Evolutionary conservation across 2,329 filamentous ascomycete genomes (phyloP).

Genomic region (Clonostachys chloroleuca): DNA sequence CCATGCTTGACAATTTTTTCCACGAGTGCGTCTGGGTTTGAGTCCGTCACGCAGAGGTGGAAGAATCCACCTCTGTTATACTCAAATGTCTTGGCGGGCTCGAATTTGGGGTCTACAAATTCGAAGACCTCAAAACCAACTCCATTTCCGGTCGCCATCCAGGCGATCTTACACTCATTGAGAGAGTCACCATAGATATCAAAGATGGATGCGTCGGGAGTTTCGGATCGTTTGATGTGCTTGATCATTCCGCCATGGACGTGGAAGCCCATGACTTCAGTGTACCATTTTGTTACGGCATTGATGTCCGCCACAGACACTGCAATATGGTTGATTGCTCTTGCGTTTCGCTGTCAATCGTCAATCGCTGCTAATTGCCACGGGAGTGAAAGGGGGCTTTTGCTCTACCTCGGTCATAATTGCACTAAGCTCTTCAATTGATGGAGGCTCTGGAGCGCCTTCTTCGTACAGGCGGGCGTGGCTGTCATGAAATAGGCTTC

Average conservation of each 20-base stretch:
- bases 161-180: constrained; percentile 19
- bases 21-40: constrained; percentile 17
- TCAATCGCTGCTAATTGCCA: no score
- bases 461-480: no score
- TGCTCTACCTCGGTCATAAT: no score
- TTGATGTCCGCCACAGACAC: no score
- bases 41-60: constrained; percentile 22
- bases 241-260: constrained; percentile 1
- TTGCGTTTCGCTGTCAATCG: no score
- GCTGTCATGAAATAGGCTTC: no score
- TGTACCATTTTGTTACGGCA: constrained; percentile 6
- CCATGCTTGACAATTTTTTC: constrained; percentile 15
- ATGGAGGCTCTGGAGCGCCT: no score
- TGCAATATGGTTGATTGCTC: no score
- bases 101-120: constrained; percentile 16
- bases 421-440: no score
- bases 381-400: no score
- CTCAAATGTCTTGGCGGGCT: constrained; percentile 6
- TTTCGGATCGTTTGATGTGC: constrained; percentile 7
- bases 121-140: constrained; percentile 25
- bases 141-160: constrained; percentile 19
- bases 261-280: constrained; percentile 5
- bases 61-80: constrained; percentile 23
- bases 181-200: constrained; percentile 18
- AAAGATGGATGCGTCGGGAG: constrained; percentile 17